Evolutionary conservation across 495 filamentous ascomycete species (phyloP), one percentile per base, ranked within the genome.

Genomic region (Penicillium riverlandense): DNA sequence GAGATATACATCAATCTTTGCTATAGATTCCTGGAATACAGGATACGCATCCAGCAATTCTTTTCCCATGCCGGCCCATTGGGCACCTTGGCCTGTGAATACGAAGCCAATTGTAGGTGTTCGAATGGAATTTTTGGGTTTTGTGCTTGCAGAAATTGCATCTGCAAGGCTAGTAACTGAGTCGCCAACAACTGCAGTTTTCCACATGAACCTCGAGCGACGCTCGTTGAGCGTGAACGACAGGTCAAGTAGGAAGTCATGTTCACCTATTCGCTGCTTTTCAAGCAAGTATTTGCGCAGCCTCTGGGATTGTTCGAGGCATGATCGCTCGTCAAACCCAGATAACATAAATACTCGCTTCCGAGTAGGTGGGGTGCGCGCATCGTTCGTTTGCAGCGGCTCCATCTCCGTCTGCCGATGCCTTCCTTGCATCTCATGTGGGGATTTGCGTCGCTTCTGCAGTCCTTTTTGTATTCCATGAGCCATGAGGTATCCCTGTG

Each of bases 21-120:
- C 37, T 6, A 70, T 39, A 7, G 55, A 50, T 6, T 52, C 35
- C 12, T 54, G 31, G 52, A 73, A 73, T n/a, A 66, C 36, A 6
- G 60, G 58, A 36, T 61, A 68, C 1, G 50, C 16, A 3, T 56
- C 37, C 7, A 71, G 41, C 9, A 76, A 38, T 11, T 66, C 57
- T 27, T 51, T 47, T 8, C 68, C 73, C 56, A 59, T 59, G 1
- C 50, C 54, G 7, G 46, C 44, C 53, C 59, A 70, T 29, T 73
- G 70, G 1, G 68, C 69, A 10, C 70, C 70, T 47, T 74, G 70
- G 5, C 70, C 70, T 1, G 70, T 74, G 44, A 74, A 73, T 0
- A 72, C 47, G 35, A 50, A 50, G 1, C 35, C 47, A 29, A 48
- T 12, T 1, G 1, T 43, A 2, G 47, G 53, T 9, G 7, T 39